Evolutionary conservation across 345 rosid species (phyloP).

Genomic region (Rhizophora mangle): DNA sequence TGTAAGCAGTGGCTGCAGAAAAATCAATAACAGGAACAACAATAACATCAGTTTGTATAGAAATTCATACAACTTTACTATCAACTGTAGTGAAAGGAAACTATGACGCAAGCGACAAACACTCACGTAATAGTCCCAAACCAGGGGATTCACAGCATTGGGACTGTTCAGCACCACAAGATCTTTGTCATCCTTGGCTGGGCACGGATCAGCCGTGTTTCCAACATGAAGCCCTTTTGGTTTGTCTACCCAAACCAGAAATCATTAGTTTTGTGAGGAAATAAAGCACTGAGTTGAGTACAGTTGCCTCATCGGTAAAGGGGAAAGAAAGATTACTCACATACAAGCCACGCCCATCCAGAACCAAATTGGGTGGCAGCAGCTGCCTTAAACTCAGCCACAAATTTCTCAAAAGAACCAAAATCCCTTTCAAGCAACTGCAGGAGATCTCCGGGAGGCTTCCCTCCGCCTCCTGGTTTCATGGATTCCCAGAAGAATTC

Average conservation of each 20-base stretch:
- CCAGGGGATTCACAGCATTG: conserved; percentile 86
- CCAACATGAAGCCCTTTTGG: conserved; percentile 64
- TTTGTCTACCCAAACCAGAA: conserved; percentile 52
- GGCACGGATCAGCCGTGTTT: conserved; percentile 62
- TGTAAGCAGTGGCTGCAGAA: conserved; percentile 82
- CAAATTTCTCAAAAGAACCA: conserved; percentile 62
- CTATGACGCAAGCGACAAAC: not conserved
- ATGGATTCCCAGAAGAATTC: conserved; percentile 94
- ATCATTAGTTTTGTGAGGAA: not conserved
- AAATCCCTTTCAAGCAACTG: conserved; percentile 76
- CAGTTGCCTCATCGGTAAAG: not conserved
- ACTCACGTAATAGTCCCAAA: conserved; percentile 88
- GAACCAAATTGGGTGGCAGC: conserved; percentile 89
- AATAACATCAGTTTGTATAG: not conserved
- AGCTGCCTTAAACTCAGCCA: conserved; percentile 53
- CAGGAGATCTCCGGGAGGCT: conserved; percentile 76
- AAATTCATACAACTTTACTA: not conserved
- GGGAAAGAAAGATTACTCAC: conserved; percentile 37
- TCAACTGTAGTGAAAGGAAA: conserved; percentile 2
- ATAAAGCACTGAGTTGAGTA: not conserved
- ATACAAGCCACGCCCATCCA: conserved; percentile 97
- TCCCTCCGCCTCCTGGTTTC: conserved; percentile 92
- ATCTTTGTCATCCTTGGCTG: conserved; percentile 71
- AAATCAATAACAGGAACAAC: conserved; percentile 15
- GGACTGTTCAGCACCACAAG: conserved; percentile 84